Conservation (phyloP, 768 basidiomycete genomes). For the Suillus bovinus region DNA sequence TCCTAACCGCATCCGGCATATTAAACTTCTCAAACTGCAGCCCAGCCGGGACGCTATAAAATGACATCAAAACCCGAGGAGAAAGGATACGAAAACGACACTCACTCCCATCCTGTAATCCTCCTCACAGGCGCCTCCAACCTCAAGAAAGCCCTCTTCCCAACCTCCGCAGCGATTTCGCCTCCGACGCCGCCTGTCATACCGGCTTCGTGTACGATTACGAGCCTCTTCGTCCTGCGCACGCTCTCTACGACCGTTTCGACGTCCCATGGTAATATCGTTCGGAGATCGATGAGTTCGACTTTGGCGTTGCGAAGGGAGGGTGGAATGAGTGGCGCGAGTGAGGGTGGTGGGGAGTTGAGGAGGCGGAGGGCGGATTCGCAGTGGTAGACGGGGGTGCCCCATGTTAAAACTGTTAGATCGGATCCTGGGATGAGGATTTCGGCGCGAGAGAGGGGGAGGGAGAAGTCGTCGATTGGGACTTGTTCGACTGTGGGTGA, state of each 20-base stretch:
- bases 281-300: conserved; percentile 89
- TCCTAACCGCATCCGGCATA: conserved; percentile 82
- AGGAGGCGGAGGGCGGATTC: conserved; percentile 81
- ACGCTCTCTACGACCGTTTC: conserved; percentile 82
- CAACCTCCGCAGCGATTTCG: conserved; percentile 90
- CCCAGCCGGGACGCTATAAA: conserved; percentile 70
- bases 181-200: conserved; percentile 86
- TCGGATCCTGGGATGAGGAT: conserved; percentile 72
- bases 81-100: conserved; percentile 23
- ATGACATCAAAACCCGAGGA: neutral
- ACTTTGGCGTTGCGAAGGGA: conserved; percentile 68
- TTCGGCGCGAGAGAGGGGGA: conserved; percentile 86
- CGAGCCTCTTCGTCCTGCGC: conserved; percentile 76
- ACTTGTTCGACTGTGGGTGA: conserved; percentile 77
- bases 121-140: conserved; percentile 85
- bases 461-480: conserved; percentile 79
- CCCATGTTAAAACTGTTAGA: conserved; percentile 89
- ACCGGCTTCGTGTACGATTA: conserved; percentile 92
- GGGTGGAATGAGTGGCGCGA: conserved; percentile 65
- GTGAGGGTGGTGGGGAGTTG: conserved; percentile 57
- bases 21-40: conserved; percentile 91
- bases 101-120: conserved; percentile 94
- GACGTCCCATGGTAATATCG: conserved; percentile 88
- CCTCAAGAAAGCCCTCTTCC: conserved; percentile 80
- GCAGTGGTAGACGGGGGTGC: conserved; percentile 91